Evolutionary conservation across 2,329 filamentous ascomycete species (phyloP).

Genomic region (Fusarium nygamai): DNA sequence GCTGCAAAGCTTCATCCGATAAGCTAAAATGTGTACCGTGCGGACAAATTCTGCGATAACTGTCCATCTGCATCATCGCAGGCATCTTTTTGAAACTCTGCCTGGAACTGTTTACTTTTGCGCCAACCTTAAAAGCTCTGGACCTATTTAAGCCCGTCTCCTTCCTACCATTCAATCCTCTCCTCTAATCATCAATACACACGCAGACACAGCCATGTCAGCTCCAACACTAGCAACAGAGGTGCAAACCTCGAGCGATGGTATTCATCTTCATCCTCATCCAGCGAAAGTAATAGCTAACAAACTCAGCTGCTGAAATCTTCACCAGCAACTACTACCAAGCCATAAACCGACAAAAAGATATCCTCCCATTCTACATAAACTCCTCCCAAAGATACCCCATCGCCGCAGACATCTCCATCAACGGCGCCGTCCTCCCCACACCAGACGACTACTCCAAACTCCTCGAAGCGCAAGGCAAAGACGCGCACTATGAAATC

Average conservation of each 20-base stretch:
- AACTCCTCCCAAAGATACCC: constrained; percentile 63
- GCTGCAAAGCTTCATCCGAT: constrained; percentile 29
- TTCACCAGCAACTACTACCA: constrained; percentile 82
- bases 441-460: constrained; percentile 73
- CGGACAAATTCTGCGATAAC: constrained; percentile 34
- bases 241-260: constrained; percentile 59
- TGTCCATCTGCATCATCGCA: constrained; percentile 19
- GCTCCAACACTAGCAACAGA: constrained; percentile 54
- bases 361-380: constrained; percentile 76
- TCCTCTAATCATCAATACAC: background rate
- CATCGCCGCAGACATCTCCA: constrained; percentile 74
- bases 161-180: background rate
- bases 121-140: constrained; percentile 27
- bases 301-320: constrained; percentile 68
- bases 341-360: constrained; percentile 71
- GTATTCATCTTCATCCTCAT: constrained; percentile 42
- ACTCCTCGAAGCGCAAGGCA: constrained; percentile 72
- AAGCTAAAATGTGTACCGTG: constrained; percentile 32
- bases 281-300: constrained; percentile 11
- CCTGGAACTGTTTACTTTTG: constrained; percentile 28
- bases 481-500: constrained; percentile 73
- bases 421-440: constrained; percentile 78
- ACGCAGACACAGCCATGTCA: constrained; percentile 43
- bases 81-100: constrained; percentile 22
- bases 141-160: background rate